These are phyloP conservation scores for Salvia rosmarinus DNA, from an alignment of 257 asterid genomes.

Conservation along the genomic window DNA sequence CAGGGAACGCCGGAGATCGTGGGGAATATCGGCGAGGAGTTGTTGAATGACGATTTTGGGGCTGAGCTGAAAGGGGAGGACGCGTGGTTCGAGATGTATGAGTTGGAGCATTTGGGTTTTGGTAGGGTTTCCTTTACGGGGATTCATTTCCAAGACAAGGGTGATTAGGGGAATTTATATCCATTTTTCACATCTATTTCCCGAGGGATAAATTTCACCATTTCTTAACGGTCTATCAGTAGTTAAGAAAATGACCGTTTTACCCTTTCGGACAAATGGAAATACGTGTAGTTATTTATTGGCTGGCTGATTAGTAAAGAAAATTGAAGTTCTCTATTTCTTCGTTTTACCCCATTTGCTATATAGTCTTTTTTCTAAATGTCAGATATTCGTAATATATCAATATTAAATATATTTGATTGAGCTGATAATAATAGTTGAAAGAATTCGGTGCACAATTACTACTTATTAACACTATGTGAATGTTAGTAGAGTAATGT, in stretches of 20 bases:
- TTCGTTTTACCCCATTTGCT: not conserved
- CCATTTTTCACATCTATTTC: not conserved
- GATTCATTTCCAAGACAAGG: slow-evolving; percentile 50
- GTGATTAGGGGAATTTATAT: slow-evolving; percentile 34
- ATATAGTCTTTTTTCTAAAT: too few species aligned
- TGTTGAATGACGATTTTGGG: slow-evolving; percentile 52
- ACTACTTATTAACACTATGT: too few species aligned
- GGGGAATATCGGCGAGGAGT: slow-evolving; percentile 39
- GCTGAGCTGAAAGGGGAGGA: slow-evolving; percentile 62
- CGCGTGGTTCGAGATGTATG: slow-evolving; percentile 73
- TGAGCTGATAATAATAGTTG: too few species aligned
- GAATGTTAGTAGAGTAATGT: too few species aligned
- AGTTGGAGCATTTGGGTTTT: slow-evolving; percentile 78
- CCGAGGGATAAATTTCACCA: not conserved
- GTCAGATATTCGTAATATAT: too few species aligned
- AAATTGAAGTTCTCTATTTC: not conserved
- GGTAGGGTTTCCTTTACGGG: slow-evolving; percentile 95
- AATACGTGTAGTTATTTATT: not conserved
- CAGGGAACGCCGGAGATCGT: slow-evolving; percentile 42
- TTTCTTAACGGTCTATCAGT: not conserved
- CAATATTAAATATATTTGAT: too few species aligned
- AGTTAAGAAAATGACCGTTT: slow-evolving; percentile 18
- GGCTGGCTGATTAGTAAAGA: not conserved
- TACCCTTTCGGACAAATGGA: slow-evolving; percentile 27
- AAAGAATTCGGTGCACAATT: too few species aligned